Percentiles rank a stretch among this genome's conserved stretches.
These are phyloP conservation scores for Acacia acuminata DNA, from an alignment of 306 rosid species.

Conservation along the genomic window DNA sequence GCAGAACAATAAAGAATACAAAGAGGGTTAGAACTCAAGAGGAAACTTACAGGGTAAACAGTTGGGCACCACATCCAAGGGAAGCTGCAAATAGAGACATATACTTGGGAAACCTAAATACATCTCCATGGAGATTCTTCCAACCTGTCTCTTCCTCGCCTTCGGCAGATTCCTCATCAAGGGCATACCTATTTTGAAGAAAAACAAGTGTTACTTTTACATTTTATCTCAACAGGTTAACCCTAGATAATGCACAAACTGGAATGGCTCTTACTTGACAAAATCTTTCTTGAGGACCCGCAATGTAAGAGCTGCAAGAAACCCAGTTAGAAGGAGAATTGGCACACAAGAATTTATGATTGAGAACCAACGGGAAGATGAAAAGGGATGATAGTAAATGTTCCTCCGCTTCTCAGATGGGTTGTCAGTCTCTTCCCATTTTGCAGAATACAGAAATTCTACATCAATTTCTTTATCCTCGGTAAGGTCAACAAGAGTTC, in stretches of 20 bases:
- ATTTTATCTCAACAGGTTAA: conserved; percentile 7
- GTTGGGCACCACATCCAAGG: conserved; percentile 63
- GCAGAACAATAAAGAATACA: neutral
- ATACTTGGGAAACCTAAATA: conserved; percentile 59
- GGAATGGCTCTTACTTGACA: conserved; percentile 64
- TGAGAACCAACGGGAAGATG: conserved; percentile 85
- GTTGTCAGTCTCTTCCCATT: conserved; percentile 76
- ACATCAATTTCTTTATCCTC: conserved; percentile 68
- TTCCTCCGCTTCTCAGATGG: conserved; percentile 92
- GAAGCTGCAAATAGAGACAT: conserved; percentile 59
- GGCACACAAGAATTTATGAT: conserved; percentile 86
- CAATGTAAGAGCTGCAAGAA: conserved; percentile 81
- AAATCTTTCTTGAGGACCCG: conserved; percentile 92
- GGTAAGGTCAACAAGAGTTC: conserved; percentile 66
- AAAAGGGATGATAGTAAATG: conserved; percentile 69
- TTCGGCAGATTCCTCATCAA: conserved; percentile 55
- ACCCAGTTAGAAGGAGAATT: conserved; percentile 79
- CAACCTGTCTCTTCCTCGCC: conserved; percentile 69
- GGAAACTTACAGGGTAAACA: conserved; percentile 54
- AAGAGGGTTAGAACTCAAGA: neutral
- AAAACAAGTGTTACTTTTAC: conserved; percentile 24
- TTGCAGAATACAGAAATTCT: conserved; percentile 66
- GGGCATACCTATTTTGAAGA: conserved; percentile 47
- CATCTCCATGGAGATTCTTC: conserved; percentile 67
- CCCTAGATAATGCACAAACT: neutral